phyloP scores from a whole-genome alignment of 495 filamentous ascomycete genomes.

The Usnea hakonensis region DNA sequence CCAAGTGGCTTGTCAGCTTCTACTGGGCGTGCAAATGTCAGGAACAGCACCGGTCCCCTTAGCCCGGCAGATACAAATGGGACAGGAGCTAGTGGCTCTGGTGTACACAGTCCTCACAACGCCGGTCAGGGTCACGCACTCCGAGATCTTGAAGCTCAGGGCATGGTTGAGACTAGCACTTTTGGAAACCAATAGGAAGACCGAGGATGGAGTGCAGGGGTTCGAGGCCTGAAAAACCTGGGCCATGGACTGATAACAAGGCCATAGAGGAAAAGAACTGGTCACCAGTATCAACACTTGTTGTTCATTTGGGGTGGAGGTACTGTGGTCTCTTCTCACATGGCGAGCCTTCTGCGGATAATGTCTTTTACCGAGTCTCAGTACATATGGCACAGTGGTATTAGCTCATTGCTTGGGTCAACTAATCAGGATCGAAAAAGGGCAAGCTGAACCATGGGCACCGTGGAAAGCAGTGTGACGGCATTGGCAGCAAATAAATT shows the following conservation, averaged over 20 bases:
- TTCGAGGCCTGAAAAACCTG: not conserved
- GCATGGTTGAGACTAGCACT: slow-evolving; percentile 9
- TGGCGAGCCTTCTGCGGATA: not conserved
- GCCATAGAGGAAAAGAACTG: not conserved
- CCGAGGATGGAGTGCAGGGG: not conserved
- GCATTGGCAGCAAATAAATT: too few relatives aligned
- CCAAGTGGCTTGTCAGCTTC: slow-evolving; percentile 8
- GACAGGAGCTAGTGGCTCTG: not conserved
- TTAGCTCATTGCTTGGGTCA: not conserved
- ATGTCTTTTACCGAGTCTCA: not conserved
- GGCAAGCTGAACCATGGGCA: not conserved
- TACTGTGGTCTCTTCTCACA: not conserved
- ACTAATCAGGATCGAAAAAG: not conserved
- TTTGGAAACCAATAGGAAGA: not conserved
- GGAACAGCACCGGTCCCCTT: slow-evolving; percentile 16
- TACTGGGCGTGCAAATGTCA: slow-evolving; percentile 12
- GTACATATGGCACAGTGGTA: too few relatives aligned
- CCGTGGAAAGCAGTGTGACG: too few relatives aligned
- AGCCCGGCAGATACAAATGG: slow-evolving; percentile 18
- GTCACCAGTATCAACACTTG: not conserved
- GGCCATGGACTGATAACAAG: not conserved
- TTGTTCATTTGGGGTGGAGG: not conserved
- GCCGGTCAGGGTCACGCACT: not conserved
- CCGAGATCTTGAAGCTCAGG: slow-evolving; percentile 20
- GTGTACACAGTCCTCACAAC: not conserved